Evolutionary conservation across 305 asterid species (phyloP), one percentile per base, ranked within the genome.

Genomic region (Fraxinus platypoda): DNA sequence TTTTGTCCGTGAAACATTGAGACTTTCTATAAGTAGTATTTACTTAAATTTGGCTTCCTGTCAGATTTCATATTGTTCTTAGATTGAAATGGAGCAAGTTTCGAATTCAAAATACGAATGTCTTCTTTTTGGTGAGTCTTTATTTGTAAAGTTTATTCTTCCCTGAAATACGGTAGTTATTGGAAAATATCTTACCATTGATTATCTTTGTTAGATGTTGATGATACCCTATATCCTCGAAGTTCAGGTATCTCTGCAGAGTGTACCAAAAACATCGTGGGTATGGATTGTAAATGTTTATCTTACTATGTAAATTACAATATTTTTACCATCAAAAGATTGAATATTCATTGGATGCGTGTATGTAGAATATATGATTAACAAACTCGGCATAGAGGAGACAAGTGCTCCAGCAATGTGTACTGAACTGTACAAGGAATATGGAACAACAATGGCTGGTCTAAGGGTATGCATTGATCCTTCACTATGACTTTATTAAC

Each of bases 401-500:
- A 83, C 81, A 15, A 90, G 91, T 84, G 95, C 88, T 78, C 93
- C 93, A 19, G 93, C 43, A 81, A 86, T 91, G 98, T 89, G 94
- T 86, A 85, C 86, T 71, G 87, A 89, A 23, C 89, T 95, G 37
- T 94, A 95, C 84, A 94, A 91, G 92, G 97, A 92, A 28, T 92
- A 94, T 37, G 99, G 98, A 43, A 95, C 98, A 0, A 95, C 99
- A 31, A 94, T 95, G 99, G 98, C 99, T 75, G 98, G 99, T 87
- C 94, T 94, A 76, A 90, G 84, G 92, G 98, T 94, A 88, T 75
- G 78, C 23, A 38, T 77, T 76, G 34, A 71, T 38, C 57, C 76
- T 78, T 79, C 75, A 57, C 75, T 74, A 7, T n/a, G 26, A 19
- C 9, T 68, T 68, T 28, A 68, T 68, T 68, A 28, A 68, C 34